Evolutionary conservation across 176 grass and related monocot species (phyloP).

Genomic region (Metroxylon sagu): DNA sequence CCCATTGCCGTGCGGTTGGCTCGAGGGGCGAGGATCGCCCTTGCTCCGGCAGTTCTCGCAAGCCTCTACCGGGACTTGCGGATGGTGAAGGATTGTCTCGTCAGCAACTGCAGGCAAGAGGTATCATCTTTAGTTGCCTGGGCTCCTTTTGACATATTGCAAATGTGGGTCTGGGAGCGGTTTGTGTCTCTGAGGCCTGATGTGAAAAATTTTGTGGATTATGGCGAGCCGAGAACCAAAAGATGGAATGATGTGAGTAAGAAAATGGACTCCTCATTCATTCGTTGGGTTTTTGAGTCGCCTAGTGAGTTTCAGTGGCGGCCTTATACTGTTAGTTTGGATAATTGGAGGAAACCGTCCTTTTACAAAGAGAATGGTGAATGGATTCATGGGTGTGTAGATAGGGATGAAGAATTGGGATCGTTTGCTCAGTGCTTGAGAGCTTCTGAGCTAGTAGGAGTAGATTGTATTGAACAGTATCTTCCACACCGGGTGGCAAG

Average conservation of each 20-base stretch:
- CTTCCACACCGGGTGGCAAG: conserved; percentile 82
- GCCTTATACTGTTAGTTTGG: conserved; percentile 28
- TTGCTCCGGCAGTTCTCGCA: conserved; percentile 57
- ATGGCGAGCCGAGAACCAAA: conserved; percentile 39
- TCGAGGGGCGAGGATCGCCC: conserved; percentile 52
- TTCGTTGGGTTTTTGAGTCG: conserved; percentile 21
- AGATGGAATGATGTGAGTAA: conserved; percentile 73
- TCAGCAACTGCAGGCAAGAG: conserved; percentile 14
- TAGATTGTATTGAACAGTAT: conserved; percentile 76
- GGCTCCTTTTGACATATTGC: conserved; percentile 60
- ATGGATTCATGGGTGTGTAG: conserved; percentile 36
- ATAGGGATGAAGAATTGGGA: conserved; percentile 33
- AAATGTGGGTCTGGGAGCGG: conserved; percentile 81
- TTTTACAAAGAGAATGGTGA: conserved; percentile 9
- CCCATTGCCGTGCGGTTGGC: conserved; percentile 66
- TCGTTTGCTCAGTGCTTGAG: conserved; percentile 50
- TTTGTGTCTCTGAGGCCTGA: conserved; percentile 47
- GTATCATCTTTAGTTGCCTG: conserved; percentile 38
- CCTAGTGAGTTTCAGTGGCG: conserved; percentile 44
- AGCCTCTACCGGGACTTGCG: conserved; percentile 72
- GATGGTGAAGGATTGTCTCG: conserved; percentile 48
- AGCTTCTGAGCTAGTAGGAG: conserved; percentile 61
- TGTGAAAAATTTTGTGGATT: conserved; percentile 27
- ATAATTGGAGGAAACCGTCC: conserved; percentile 27
- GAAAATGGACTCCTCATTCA: conserved; percentile 32